Conservation (phyloP, 352 stramenopile species). For the Phytophthora pluvialis region DNA sequence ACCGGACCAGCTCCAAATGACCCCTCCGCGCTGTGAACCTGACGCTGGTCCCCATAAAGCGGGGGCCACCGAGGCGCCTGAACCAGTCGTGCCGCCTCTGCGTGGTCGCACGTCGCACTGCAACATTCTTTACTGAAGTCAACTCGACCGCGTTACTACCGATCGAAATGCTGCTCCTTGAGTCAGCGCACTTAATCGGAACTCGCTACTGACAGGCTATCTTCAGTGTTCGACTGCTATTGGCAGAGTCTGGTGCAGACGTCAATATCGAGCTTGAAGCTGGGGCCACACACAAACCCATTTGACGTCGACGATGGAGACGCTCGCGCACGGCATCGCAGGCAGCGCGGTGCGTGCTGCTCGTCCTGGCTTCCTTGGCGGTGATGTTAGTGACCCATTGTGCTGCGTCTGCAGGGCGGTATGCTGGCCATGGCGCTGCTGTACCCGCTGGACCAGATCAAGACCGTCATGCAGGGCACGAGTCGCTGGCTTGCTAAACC, state of each 20-base stretch:
- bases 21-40: conserved; percentile 7
- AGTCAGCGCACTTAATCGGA: too few relatives aligned
- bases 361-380: not conserved
- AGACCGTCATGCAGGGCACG: conserved; percentile 83
- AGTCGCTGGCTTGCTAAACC: not conserved
- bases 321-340: conserved; percentile 67
- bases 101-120: conserved; percentile 10
- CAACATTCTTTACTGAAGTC: conserved; percentile 13
- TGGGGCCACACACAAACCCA: conserved; percentile 1
- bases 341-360: conserved; percentile 54
- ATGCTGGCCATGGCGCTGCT: conserved; percentile 82
- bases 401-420: conserved; percentile 43
- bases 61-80: not conserved
- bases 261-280: conserved; percentile 24
- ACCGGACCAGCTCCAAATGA: conserved; percentile 10
- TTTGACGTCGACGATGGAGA: conserved; percentile 54
- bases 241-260: conserved; percentile 22
- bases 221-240: too few relatives aligned
- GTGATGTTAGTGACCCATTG: not conserved
- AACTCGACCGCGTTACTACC: conserved; percentile 9
- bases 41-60: conserved; percentile 12
- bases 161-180: not conserved
- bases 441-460: conserved; percentile 89
- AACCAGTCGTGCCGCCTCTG: not conserved
- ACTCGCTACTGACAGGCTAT: too few relatives aligned